Percentiles rank a stretch among this genome's conserved stretches.
Conservation (phyloP, 192 early-diverging fungal species). For the Rhizophagus sp. region DNA sequence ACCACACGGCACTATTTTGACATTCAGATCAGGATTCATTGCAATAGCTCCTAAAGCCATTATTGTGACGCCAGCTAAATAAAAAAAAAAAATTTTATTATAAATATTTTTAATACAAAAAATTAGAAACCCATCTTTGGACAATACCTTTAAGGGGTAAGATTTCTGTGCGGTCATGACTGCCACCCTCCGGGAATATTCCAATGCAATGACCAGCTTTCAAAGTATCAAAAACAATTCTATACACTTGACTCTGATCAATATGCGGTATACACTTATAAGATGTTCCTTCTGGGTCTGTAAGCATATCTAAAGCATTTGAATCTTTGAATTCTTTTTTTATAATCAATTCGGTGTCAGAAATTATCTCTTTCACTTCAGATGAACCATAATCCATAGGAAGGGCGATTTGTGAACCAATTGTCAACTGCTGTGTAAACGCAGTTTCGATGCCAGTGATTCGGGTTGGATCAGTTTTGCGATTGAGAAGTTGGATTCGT, state of each 20-base stretch:
- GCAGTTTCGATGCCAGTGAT: slow-evolving; percentile 69
- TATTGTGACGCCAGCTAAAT: slow-evolving; percentile 70
- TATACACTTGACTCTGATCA: slow-evolving; percentile 87
- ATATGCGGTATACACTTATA: slow-evolving; percentile 81
- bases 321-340: slow-evolving; percentile 76
- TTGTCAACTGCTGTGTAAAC: slow-evolving; percentile 67
- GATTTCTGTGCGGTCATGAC: slow-evolving; percentile 95
- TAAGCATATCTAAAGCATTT: slow-evolving; percentile 64
- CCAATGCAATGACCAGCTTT: slow-evolving; percentile 77
- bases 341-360: slow-evolving; percentile 79
- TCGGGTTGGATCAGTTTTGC: slow-evolving; percentile 64
- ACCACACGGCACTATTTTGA: slow-evolving; percentile 90
- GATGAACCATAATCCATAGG: slow-evolving; percentile 61
- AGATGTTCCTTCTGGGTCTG: slow-evolving; percentile 53
- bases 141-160: slow-evolving; percentile 85
- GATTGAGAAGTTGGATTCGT: slow-evolving; percentile 65
- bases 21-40: slow-evolving; percentile 77
- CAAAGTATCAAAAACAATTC: slow-evolving; percentile 78
- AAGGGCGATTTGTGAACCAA: slow-evolving; percentile 64
- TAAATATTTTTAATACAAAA: background rate
- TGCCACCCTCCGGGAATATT: slow-evolving; percentile 98
- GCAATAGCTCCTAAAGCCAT: slow-evolving; percentile 92
- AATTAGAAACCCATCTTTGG: background rate
- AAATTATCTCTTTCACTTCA: slow-evolving; percentile 76
- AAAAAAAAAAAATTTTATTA: background rate